Evolutionary conservation across 2,329 filamentous ascomycete genomes (phyloP).

Genomic region (Aspergillus pseudoglaucus): DNA sequence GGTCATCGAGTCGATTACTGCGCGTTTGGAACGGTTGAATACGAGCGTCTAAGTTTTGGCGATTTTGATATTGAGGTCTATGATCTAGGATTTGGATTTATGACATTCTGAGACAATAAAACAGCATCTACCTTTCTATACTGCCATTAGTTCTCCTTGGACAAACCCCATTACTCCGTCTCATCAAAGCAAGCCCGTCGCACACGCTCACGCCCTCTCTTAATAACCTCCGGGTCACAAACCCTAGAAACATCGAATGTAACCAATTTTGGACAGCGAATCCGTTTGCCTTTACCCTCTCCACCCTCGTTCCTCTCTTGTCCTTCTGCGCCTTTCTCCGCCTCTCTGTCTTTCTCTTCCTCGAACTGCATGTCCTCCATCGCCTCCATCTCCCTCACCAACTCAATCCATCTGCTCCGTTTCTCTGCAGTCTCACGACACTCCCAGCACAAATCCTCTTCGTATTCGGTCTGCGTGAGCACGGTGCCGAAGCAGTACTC

Average conservation of each 20-base stretch:
- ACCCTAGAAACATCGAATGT: background rate
- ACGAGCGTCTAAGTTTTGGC: conserved; percentile 21
- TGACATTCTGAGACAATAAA: no score
- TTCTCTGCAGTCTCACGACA: background rate
- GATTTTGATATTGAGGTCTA: background rate
- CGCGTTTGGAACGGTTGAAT: conserved; percentile 35
- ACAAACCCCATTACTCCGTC: no score
- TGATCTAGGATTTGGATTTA: background rate
- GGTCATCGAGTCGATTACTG: conserved; percentile 38
- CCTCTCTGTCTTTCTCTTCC: background rate
- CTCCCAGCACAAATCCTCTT: background rate
- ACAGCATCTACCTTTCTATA: background rate
- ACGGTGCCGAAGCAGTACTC: background rate
- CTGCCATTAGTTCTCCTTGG: background rate
- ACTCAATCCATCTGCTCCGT: background rate
- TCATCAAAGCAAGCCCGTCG: background rate
- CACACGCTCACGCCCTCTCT: background rate
- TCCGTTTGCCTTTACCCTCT: background rate
- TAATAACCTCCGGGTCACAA: background rate
- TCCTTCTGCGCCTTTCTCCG: background rate
- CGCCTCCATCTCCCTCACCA: background rate
- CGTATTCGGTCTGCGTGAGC: background rate
- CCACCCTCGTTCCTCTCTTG: background rate
- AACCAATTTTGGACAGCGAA: background rate
- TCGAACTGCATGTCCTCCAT: background rate